These are phyloP conservation scores for Teratosphaeria pseudoeucalypti DNA, from an alignment of 2,329 filamentous ascomycete genomes.

Conservation along the genomic window DNA sequence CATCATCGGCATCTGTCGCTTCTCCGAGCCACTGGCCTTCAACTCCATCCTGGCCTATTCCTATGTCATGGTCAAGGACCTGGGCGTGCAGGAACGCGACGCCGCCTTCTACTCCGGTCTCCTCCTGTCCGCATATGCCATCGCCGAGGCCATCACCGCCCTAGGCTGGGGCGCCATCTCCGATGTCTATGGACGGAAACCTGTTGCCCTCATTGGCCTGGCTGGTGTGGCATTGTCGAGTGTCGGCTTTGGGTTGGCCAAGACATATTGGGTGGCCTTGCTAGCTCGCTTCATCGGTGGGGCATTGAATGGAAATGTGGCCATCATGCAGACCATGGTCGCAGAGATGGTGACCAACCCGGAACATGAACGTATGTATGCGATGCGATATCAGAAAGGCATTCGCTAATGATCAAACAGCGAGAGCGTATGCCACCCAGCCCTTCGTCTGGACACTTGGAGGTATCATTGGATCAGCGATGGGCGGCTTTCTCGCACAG, in stretches of 20 bases:
- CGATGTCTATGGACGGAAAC: conserved; percentile 72
- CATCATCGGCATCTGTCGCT: neutral
- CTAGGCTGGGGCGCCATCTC: conserved; percentile 77
- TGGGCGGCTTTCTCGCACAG: conserved; percentile 74
- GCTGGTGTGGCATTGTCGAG: conserved; percentile 71
- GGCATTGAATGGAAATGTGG: conserved; percentile 78
- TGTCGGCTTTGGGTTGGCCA: conserved; percentile 68
- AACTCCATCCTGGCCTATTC: conserved; percentile 87
- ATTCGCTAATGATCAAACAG: conserved; percentile 31
- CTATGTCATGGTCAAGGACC: conserved; percentile 67
- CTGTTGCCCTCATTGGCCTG: conserved; percentile 67
- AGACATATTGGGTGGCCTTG: conserved; percentile 72
- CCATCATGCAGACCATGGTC: conserved; percentile 66
- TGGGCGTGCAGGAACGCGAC: conserved; percentile 52
- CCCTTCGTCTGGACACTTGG: conserved; percentile 86
- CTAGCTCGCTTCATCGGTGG: conserved; percentile 65
- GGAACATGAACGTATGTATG: conserved; percentile 68
- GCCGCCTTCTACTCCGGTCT: conserved; percentile 77
- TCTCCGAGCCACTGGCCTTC: conserved; percentile 31
- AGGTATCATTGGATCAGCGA: conserved; percentile 74
- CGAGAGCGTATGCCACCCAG: conserved; percentile 76
- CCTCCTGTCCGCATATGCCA: conserved; percentile 72
- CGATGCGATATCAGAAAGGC: neutral
- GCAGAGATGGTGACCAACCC: conserved; percentile 72
- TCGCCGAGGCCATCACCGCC: conserved; percentile 69